Evolutionary conservation across 2,329 filamentous ascomycete genomes (phyloP), one percentile per base, ranked within the genome.

Genomic region (Fusarium xylarioides): DNA sequence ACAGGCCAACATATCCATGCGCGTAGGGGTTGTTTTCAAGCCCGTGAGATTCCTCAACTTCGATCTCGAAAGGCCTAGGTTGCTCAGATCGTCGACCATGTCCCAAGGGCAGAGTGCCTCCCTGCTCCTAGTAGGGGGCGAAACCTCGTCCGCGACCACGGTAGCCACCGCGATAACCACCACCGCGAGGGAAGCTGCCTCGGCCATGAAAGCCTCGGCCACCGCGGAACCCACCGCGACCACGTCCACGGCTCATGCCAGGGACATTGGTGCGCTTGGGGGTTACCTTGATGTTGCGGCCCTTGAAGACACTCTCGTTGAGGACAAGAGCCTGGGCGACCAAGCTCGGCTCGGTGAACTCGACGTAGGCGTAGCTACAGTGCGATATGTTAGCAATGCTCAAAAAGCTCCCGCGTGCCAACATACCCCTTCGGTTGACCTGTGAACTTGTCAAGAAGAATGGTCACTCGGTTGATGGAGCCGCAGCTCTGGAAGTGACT

Each of bases 351-450:
- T 98, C 96, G 68, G 94, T 92, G 81, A 99, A 99, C 84, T 99
- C 96, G 79, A 99, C 96, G 84, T 99, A 99, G 80, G 96, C 96
- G 85, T 99, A 99, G 74, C 95, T 98, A 83, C 63, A 75, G 52
- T 26, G 8, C 23, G 21, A 43, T n/a, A 42, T 23, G 63, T 77
- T 67, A 79, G 75, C 61, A 59, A 30, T 43, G n/a, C 23, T 35
- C 19, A 23, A 28, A 54, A 16, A n/a, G 7, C 23, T n/a, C 50
- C 34, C 8, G 26, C 19, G 34, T 54, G 7, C 50, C 14, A 64
- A 79, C 92, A 83, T 86, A 97, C 95, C 96, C 96, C 87, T 99
- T 99, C n/a, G 96, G 96, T 86, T 98, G 95, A 73, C 96, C 96
- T 16, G 95, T 97, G 81, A 98, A 98, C 86, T 99, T 99, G 86